A percentile compares a stretch with the other conserved stretches of the same genome.
Evolutionary conservation across 2,329 filamentous ascomycete species (phyloP).

Genomic region (Penicillium sp.): DNA sequence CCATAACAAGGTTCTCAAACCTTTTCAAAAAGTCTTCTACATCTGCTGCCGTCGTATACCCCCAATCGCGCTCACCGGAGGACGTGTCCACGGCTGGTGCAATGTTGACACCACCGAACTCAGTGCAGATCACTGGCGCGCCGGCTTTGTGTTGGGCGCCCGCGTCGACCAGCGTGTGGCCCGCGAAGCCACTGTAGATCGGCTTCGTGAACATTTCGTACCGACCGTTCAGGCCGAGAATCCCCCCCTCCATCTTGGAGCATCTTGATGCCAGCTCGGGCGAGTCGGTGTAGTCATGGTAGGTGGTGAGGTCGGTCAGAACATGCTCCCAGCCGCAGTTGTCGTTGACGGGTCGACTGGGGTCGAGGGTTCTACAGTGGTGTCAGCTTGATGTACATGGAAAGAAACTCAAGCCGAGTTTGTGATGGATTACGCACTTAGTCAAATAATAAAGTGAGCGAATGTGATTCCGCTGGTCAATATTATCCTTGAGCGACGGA

Average conservation of each 20-base stretch:
- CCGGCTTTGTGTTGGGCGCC: constrained; percentile 51
- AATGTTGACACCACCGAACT: constrained; percentile 67
- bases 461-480: constrained; percentile 61
- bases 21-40: constrained; percentile 56
- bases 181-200: constrained; percentile 12
- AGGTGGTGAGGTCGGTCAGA: constrained; percentile 60
- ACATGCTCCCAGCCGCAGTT: constrained; percentile 72
- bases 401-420: background rate
- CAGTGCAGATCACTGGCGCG: constrained; percentile 62
- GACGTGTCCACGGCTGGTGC: constrained; percentile 42
- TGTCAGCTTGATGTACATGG: background rate
- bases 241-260: constrained; percentile 46
- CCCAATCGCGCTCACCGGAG: constrained; percentile 56
- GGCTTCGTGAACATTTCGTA: constrained; percentile 51
- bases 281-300: constrained; percentile 64
- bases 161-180: constrained; percentile 32
- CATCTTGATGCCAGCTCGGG: constrained; percentile 55
- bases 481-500: constrained; percentile 52
- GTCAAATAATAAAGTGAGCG: constrained; percentile 59
- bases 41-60: constrained; percentile 63
- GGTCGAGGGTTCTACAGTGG: constrained; percentile 49
- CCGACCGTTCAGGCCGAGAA: constrained; percentile 51
- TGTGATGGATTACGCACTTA: constrained; percentile 44
- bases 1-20: constrained; percentile 57
- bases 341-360: constrained; percentile 63